These are phyloP conservation scores for Hortiboletus flavorubellus DNA, from an alignment of 768 basidiomycete species.

Conservation along the genomic window DNA sequence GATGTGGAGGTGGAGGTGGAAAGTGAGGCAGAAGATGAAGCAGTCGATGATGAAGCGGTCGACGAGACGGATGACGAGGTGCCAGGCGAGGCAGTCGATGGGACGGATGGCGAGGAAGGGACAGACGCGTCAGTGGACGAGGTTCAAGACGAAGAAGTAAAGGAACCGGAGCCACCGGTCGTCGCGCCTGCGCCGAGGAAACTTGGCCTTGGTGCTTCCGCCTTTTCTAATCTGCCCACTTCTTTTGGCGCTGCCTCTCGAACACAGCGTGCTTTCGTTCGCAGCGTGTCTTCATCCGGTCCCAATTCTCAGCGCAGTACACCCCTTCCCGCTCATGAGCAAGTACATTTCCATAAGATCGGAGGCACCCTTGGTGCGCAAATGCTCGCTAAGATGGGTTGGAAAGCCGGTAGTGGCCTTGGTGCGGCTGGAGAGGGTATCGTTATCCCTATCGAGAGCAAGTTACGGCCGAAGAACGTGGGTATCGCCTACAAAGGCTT, in stretches of 20 bases:
- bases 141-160: slow-evolving; percentile 36
- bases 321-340: slow-evolving; percentile 61
- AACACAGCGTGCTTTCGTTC: slow-evolving; percentile 52
- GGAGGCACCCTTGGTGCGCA: slow-evolving; percentile 78
- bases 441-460: slow-evolving; percentile 82
- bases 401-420: slow-evolving; percentile 79
- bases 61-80: slow-evolving; percentile 39
- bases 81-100: slow-evolving; percentile 28
- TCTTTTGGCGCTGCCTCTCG: slow-evolving; percentile 39
- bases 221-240: slow-evolving; percentile 30
- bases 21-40: slow-evolving; percentile 37
- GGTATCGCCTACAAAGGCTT: slow-evolving; percentile 88
- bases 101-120: slow-evolving; percentile 34
- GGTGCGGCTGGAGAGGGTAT: slow-evolving; percentile 78
- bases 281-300: slow-evolving; percentile 42
- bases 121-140: slow-evolving; percentile 34
- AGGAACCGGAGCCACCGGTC: slow-evolving; percentile 27
- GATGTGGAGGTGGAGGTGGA: slow-evolving; percentile 36
- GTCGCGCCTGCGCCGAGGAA: slow-evolving; percentile 21
- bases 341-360: slow-evolving; percentile 80
- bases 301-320: slow-evolving; percentile 42
- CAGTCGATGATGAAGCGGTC: slow-evolving; percentile 33
- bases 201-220: slow-evolving; percentile 25
- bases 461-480: slow-evolving; percentile 78
- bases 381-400: slow-evolving; percentile 94